phyloP scores from a whole-genome alignment of 257 asterid species.

The Verbascum thapsus region DNA sequence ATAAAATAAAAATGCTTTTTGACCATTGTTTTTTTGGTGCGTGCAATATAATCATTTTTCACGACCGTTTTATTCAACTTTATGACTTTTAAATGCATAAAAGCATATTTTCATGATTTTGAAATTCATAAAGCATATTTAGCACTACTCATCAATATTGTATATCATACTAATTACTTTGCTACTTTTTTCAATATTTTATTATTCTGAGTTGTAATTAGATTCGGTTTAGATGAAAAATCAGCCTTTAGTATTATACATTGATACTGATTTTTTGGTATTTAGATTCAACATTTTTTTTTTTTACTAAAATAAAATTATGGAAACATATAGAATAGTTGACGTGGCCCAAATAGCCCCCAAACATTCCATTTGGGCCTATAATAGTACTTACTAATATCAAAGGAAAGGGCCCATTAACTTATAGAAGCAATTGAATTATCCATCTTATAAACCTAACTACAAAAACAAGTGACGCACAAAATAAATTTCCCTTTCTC shows the following conservation, averaged over 20 bases:
- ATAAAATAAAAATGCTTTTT: conserved; percentile 9
- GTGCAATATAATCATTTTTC: conserved; percentile 13
- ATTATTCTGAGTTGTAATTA: no score
- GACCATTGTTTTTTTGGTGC: neutral
- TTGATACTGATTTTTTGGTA: no score
- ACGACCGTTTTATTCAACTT: conserved; percentile 1
- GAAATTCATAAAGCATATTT: conserved; percentile 8
- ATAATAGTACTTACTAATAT: no score
- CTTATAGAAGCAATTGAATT: neutral
- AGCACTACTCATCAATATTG: no score
- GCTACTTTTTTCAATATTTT: no score
- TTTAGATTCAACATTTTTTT: no score
- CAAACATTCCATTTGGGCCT: conserved; percentile 13
- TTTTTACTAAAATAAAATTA: no score
- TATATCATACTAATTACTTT: no score
- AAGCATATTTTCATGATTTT: neutral
- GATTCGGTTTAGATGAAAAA: no score
- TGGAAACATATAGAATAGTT: no score
- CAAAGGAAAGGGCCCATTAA: conserved; percentile 13
- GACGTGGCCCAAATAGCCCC: neutral
- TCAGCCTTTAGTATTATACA: no score
- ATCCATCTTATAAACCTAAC: conserved; percentile 33
- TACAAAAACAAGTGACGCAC: neutral
- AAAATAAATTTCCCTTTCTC: neutral
- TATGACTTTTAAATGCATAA: conserved; percentile 4